Base-by-base conservation (phyloP, 75 land plant species). In the Selaginella moellendorffii region DNA sequence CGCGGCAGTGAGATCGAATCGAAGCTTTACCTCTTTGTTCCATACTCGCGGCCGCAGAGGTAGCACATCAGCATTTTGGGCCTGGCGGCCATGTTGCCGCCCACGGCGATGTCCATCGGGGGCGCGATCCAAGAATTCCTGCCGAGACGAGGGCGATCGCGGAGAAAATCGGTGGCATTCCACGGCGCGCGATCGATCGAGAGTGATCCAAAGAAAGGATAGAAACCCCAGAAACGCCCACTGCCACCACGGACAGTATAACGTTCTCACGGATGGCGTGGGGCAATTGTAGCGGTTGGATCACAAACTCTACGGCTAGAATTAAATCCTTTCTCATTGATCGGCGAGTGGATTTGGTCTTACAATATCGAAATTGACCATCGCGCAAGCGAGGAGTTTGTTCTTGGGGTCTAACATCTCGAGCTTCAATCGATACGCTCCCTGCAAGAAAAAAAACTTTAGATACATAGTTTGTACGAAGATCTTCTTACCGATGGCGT, bases 31-130 rank as follows among this genome's bases (percentile, higher is more conserved):
- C 59, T 56, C 21, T 56, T 56, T 19, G 59, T 56, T 9, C 59
- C 59, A 19, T 56, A 56, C n/a, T 56, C 59, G 9, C 59, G 59
- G 9, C 59, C 59, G n/a, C 59, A 56, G n/a, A 56, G 59, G 59
- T 56, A 56, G n/a, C 59, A 56, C 2, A 56, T 56, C 8, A 56
- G 59, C 59, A 56, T 56, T 21, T 56, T 56, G 21, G 59, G 59
- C n/a, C 59, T 8, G 8, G 59, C 59, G 8, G 23, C 59, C 19
- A 56, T 19, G n/a, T 56, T 56, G 5, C 24, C 59, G 24, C 59
- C 59, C 19, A 56, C 19, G 8, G 59, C 2, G 8, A 56, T 56
- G n/a, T 56, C n/a, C 59, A 56, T 56, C 19, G n/a, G n/a, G n/a
- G n/a, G n/a, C n/a, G n/a, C n/a, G n/a, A n/a, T n/a, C n/a, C n/a